Conservation (phyloP, 2,329 filamentous ascomycete species). For the Fusarium setosum region DNA sequence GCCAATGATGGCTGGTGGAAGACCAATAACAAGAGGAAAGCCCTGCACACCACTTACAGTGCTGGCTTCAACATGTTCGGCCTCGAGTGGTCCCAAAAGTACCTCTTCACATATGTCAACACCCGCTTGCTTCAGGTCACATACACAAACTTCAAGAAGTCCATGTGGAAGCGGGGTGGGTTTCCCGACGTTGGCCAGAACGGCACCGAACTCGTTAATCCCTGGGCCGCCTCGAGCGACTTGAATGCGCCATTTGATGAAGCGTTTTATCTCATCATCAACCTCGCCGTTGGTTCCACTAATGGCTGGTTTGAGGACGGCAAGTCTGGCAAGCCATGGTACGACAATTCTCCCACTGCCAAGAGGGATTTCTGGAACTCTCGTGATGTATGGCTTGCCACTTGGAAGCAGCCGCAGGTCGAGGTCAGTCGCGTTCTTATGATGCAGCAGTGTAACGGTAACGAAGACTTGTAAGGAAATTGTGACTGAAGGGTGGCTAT, state of each 20-base stretch:
- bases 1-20: slow-evolving; percentile 84
- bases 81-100: slow-evolving; percentile 88
- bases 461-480: slow-evolving; percentile 60
- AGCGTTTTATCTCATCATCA: slow-evolving; percentile 80
- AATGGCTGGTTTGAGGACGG: slow-evolving; percentile 89
- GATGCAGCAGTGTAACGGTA: slow-evolving; percentile 75
- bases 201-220: slow-evolving; percentile 71
- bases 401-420: slow-evolving; percentile 77
- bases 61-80: slow-evolving; percentile 80
- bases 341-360: slow-evolving; percentile 74
- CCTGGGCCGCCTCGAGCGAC: slow-evolving; percentile 71
- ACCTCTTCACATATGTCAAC: slow-evolving; percentile 89
- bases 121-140: slow-evolving; percentile 82
- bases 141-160: slow-evolving; percentile 78
- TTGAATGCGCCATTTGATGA: slow-evolving; percentile 79
- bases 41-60: slow-evolving; percentile 80
- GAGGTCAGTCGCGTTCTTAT: slow-evolving; percentile 77
- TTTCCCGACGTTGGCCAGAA: slow-evolving; percentile 75
- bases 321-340: slow-evolving; percentile 80
- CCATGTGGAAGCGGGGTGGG: slow-evolving; percentile 75
- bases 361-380: slow-evolving; percentile 82
- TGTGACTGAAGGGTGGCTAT: neutral
- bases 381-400: slow-evolving; percentile 73
- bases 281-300: slow-evolving; percentile 80
- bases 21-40: slow-evolving; percentile 81